Base-by-base conservation (phyloP, 306 rosid genomes). In the Hippophae tibetana region DNA sequence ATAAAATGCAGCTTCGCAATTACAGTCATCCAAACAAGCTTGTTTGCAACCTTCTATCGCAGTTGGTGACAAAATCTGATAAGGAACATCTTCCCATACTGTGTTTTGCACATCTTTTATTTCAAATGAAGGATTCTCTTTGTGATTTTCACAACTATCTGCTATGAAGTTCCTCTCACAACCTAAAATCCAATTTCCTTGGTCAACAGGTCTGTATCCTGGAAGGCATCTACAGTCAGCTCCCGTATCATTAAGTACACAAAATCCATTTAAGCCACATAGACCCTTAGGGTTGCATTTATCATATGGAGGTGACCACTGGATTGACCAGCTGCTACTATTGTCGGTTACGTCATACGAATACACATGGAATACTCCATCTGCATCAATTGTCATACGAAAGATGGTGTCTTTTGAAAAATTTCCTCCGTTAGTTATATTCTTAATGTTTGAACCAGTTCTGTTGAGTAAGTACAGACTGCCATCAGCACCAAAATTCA, bases 361-460 rank as follows among this genome's bases (percentile, higher is more conserved):
- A 50, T 72, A 54, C 11, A 65, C 26, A 10, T 59, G 42, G 49
- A 65, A 65, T 3, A 65, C 59, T n/a, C 76, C 76, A 65, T 71
- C 76, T 2, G 25, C 13, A 46, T 71, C 70, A 27, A 71, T 31
- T 47, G 62, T 64, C 70, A 59, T 25, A 3, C 64, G 57, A n/a
- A 43, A 58, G 42, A 55, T 10, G 2, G 8, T 47, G 12, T 43
- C 58, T 8, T 10, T 25, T 44, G 27, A n/a, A 2, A 43, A 60
- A 59, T 52, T 10, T 43, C 63, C 57, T 12, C 54, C 64, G 0
- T 31, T 7, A 1, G 64, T 64, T 13, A 74, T 10, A 42, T 69
- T 69, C 47, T 0, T 2, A 5, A 69, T 12, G 11, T 0, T 47
- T 11, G 46, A 2, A 31, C 47, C 47, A 7, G 27, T 60, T 25